Conservation (phyloP, 2,329 filamentous ascomycete species). For the Sporothrix pseudoabietina region DNA sequence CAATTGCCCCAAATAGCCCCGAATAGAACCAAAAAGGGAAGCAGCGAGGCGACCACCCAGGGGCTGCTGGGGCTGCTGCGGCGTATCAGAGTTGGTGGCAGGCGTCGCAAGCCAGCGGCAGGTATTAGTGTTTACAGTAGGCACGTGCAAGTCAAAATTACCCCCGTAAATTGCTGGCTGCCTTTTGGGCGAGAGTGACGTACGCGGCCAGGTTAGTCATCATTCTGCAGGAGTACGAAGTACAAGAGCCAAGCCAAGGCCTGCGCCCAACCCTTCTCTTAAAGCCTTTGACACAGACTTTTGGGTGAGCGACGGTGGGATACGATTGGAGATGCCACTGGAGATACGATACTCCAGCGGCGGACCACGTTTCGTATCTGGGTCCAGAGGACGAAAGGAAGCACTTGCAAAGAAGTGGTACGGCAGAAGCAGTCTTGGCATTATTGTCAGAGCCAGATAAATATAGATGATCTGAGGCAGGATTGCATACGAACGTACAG, state of each 20-base stretch:
- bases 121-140: not conserved
- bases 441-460: not conserved
- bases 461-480: not conserved
- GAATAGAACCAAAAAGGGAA: conserved; percentile 17
- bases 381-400: not conserved
- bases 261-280: not conserved
- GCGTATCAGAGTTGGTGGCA: conserved; percentile 22
- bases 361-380: not conserved
- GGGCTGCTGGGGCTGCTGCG: conserved; percentile 10
- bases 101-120: conserved; percentile 25
- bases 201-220: conserved; percentile 5
- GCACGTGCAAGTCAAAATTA: conserved; percentile 19
- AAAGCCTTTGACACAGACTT: not conserved
- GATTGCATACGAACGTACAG: no score
- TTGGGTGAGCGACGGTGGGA: not conserved
- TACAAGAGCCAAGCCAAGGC: not conserved
- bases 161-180: not conserved
- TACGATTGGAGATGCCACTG: not conserved
- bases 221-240: not conserved
- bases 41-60: conserved; percentile 15
- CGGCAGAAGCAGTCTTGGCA: not conserved
- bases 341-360: not conserved
- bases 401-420: not conserved
- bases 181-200: not conserved
- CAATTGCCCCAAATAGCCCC: not conserved